A percentile compares a stretch with the other conserved stretches of the same genome.
Conservation (phyloP, 2,329 filamentous ascomycete genomes). For the Penicillium sp. region DNA sequence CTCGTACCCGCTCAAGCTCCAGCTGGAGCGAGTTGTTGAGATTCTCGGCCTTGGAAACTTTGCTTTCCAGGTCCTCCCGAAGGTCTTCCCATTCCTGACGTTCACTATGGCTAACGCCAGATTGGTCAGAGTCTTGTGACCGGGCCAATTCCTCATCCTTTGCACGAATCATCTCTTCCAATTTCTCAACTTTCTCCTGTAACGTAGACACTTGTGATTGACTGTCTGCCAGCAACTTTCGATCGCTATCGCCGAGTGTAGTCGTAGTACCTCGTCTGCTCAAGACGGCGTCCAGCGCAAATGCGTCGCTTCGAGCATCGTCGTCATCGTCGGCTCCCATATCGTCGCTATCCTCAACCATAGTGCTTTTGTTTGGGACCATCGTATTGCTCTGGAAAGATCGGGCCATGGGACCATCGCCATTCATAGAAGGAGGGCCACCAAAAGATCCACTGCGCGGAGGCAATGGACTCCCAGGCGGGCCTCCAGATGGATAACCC, state of each 20-base stretch:
- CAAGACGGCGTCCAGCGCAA: conserved; percentile 52
- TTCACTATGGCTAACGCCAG: conserved; percentile 52
- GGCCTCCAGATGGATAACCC: conserved; percentile 36
- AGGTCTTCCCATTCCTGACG: conserved; percentile 65
- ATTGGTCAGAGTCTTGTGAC: conserved; percentile 52
- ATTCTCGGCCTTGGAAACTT: conserved; percentile 65
- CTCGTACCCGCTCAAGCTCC: conserved; percentile 68
- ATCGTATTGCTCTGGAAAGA: conserved; percentile 94
- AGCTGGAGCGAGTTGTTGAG: conserved; percentile 73
- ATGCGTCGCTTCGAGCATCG: conserved; percentile 57
- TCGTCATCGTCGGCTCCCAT: conserved; percentile 52
- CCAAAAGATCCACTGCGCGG: conserved; percentile 40
- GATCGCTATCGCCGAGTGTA: conserved; percentile 54
- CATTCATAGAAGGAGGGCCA: conserved; percentile 46
- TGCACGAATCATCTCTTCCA: conserved; percentile 63
- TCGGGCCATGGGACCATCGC: conserved; percentile 72
- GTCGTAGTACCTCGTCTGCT: conserved; percentile 47
- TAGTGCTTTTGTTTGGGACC: conserved; percentile 93
- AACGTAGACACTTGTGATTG: conserved; percentile 70
- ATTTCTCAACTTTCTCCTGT: conserved; percentile 63
- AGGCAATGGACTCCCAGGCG: conserved; percentile 36
- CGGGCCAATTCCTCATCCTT: conserved; percentile 66
- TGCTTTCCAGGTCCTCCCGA: conserved; percentile 62
- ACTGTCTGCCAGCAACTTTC: conserved; percentile 70
- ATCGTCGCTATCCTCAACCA: conserved; percentile 92